These are phyloP conservation scores for Candida tammaniensis DNA, from an alignment of 805 yeast genomes.

Conservation along the genomic window DNA sequence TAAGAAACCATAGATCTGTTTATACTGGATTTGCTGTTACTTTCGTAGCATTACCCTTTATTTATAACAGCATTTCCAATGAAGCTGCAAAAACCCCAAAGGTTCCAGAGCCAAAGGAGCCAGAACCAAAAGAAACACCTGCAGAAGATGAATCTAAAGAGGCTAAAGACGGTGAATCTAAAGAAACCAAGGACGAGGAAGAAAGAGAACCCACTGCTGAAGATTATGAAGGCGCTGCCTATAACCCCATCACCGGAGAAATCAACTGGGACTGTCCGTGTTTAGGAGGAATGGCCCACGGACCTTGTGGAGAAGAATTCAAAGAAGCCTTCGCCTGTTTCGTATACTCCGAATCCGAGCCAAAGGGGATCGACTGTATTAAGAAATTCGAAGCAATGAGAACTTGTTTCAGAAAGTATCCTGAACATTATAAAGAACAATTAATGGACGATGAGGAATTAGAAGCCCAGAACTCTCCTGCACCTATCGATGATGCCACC, in stretches of 20 bases:
- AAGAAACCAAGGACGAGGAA: conserved; percentile 7
- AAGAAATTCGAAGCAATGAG: conserved; percentile 91
- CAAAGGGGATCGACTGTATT: conserved; percentile 94
- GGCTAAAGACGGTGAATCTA: conserved; percentile 3
- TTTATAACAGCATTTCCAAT: conserved; percentile 4
- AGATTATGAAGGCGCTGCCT: conserved; percentile 60
- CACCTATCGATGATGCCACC: neutral
- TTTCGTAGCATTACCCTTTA: conserved; percentile 2
- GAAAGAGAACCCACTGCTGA: conserved; percentile 12
- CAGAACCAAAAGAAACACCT: neutral
- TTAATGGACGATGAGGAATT: conserved; percentile 71
- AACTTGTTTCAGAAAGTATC: conserved; percentile 86
- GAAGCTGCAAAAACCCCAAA: neutral
- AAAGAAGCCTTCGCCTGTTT: conserved; percentile 88
- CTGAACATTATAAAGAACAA: conserved; percentile 92
- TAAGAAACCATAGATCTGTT: neutral
- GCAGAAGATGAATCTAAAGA: conserved; percentile 6
- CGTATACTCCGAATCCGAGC: conserved; percentile 89
- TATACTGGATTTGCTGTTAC: conserved; percentile 6
- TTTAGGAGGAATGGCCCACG: conserved; percentile 97
- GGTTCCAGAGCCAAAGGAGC: neutral
- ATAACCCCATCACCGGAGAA: conserved; percentile 95
- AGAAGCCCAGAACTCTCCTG: conserved; percentile 10
- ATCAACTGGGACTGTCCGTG: conserved; percentile 99
- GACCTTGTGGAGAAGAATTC: conserved; percentile 79